A percentile compares a stretch with the other conserved stretches of the same genome.
Evolutionary conservation across 2,329 filamentous ascomycete species (phyloP).

Genomic region (Colletotrichum camelliae): DNA sequence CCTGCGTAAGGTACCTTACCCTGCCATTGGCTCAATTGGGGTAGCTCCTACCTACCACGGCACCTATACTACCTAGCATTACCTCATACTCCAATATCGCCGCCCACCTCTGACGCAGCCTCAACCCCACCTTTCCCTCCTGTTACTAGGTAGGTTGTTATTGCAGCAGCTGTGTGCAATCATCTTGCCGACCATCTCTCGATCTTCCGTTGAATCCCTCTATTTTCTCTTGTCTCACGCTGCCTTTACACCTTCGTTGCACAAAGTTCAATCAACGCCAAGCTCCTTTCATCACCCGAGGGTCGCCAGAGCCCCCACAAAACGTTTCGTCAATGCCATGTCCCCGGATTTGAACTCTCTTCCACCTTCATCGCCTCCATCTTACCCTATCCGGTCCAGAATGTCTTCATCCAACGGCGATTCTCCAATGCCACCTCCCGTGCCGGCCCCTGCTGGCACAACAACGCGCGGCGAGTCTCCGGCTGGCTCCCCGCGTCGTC

Average conservation of each 20-base stretch:
- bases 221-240: background rate
- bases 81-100: conserved; percentile 8
- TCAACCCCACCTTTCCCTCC: conserved; percentile 9
- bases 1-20: background rate
- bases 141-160: background rate
- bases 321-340: conserved; percentile 12
- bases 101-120: conserved; percentile 18
- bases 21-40: background rate
- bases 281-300: background rate
- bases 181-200: conserved; percentile 7
- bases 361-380: conserved; percentile 10
- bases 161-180: background rate
- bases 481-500: conserved; percentile 66
- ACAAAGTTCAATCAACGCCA: background rate
- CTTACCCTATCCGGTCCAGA: conserved; percentile 7
- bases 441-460: background rate
- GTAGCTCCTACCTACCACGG: background rate
- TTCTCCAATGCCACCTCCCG: conserved; percentile 4
- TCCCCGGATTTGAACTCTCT: conserved; percentile 19
- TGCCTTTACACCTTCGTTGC: background rate
- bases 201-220: background rate
- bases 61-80: background rate
- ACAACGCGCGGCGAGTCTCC: conserved; percentile 51
- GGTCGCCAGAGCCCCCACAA: background rate
- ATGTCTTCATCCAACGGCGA: conserved; percentile 24